phyloP scores from a whole-genome alignment of 805 yeast genomes.

The Pichia ethanolica region DNA sequence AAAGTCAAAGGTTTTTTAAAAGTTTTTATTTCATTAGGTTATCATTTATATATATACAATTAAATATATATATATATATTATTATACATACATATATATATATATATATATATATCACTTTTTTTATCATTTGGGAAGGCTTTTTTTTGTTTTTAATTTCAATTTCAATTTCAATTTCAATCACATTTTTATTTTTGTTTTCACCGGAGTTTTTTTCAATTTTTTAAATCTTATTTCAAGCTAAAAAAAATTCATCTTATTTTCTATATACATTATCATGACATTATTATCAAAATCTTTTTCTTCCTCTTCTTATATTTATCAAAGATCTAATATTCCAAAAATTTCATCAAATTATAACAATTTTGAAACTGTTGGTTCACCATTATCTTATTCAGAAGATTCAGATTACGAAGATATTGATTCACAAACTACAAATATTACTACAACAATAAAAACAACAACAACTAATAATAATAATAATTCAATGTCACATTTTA shows the following conservation, averaged over 20 bases:
- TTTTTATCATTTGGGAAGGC: neutral
- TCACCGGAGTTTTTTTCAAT: no score
- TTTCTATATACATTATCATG: neutral
- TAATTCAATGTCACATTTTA: neutral
- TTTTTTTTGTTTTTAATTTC: neutral
- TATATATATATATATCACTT: neutral
- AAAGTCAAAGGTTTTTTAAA: no score
- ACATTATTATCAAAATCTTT: neutral
- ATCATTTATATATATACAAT: no score
- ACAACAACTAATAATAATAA: neutral
- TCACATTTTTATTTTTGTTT: neutral
- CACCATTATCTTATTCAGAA: constrained; percentile 3
- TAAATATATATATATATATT: neutral
- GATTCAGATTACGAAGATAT: neutral
- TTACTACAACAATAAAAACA: neutral
- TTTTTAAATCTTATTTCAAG: no score
- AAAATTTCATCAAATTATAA: neutral
- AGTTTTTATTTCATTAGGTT: no score
- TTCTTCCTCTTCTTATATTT: neutral
- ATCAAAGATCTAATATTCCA: neutral
- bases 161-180: neutral
- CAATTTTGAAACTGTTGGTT: neutral
- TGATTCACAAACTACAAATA: neutral
- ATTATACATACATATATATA: no score
- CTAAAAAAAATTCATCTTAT: neutral